Conservation (phyloP, 371 early-diverging fungal species). For the Dentiscutata heterogama region DNA sequence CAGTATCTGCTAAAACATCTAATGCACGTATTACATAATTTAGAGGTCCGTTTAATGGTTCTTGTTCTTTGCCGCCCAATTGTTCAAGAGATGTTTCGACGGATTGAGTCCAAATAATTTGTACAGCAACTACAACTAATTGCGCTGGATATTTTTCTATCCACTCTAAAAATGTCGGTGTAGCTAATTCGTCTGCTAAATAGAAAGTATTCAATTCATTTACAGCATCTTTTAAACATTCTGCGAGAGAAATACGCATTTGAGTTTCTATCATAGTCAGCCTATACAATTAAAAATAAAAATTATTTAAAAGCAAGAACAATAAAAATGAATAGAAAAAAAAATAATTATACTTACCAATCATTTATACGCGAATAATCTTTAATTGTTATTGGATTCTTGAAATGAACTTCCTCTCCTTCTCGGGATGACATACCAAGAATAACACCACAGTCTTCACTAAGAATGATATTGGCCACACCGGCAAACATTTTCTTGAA, state of each 20-base stretch:
- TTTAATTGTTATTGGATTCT: conserved; percentile 81
- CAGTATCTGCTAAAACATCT: conserved; percentile 91
- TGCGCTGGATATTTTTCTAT: conserved; percentile 93
- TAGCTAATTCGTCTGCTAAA: conserved; percentile 68
- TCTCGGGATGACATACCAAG: conserved; percentile 92
- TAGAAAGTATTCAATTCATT: conserved; percentile 73
- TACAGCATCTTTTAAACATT: conserved; percentile 79
- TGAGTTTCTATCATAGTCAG: conserved; percentile 93
- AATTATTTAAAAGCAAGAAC: neutral
- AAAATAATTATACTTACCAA: conserved; percentile 66
- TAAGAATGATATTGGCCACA: conserved; percentile 84
- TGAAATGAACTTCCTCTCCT: conserved; percentile 91
- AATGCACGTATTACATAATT: conserved; percentile 78
- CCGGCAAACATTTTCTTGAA: conserved; percentile 99
- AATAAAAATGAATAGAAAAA: neutral
- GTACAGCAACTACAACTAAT: conserved; percentile 91
- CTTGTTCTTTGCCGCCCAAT: conserved; percentile 48
- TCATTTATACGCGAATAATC: conserved; percentile 95
- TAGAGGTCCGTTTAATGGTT: conserved; percentile 69
- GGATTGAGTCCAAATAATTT: conserved; percentile 90
- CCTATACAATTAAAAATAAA: neutral
- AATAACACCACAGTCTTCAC: conserved; percentile 80
- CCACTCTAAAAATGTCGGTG: conserved; percentile 82
- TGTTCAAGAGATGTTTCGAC: conserved; percentile 82
- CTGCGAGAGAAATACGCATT: conserved; percentile 88